phyloP scores from a whole-genome alignment of 306 rosid species.

The Lagenaria siceraria region DNA sequence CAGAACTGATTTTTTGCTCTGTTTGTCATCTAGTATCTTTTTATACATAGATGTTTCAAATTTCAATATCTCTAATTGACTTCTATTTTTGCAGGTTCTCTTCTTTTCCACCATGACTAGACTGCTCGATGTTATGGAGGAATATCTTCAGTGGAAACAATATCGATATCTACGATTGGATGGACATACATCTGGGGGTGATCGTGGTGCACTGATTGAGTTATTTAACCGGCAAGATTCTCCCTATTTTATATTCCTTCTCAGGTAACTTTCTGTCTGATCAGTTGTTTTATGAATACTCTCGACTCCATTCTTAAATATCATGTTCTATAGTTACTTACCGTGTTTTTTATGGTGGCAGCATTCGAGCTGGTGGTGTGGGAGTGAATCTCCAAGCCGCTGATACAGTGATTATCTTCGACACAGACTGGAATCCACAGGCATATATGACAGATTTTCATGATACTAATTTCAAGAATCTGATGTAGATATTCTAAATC shows the following conservation, averaged over 20 bases:
- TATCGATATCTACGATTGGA: conserved; percentile 87
- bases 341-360: conserved; percentile 7
- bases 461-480: conserved; percentile 9
- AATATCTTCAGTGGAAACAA: conserved; percentile 69
- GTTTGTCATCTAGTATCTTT: background rate
- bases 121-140: conserved; percentile 98
- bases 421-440: conserved; percentile 99
- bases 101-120: conserved; percentile 99
- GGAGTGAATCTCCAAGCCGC: conserved; percentile 99
- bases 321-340: background rate
- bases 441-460: conserved; percentile 22
- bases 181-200: conserved; percentile 96
- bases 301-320: background rate
- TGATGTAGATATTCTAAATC: background rate
- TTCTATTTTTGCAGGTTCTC: conserved; percentile 57
- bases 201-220: conserved; percentile 95
- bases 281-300: background rate
- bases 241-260: conserved; percentile 82
- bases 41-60: background rate
- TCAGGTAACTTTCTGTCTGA: conserved; percentile 43
- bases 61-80: conserved; percentile 2
- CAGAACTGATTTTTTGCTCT: background rate
- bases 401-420: conserved; percentile 92
- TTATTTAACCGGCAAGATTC: conserved; percentile 58
- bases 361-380: conserved; percentile 99